Percentiles rank a stretch among this genome's conserved stretches.
Conservation (phyloP, 2,329 filamentous ascomycete genomes). For the Amauroascus niger region DNA sequence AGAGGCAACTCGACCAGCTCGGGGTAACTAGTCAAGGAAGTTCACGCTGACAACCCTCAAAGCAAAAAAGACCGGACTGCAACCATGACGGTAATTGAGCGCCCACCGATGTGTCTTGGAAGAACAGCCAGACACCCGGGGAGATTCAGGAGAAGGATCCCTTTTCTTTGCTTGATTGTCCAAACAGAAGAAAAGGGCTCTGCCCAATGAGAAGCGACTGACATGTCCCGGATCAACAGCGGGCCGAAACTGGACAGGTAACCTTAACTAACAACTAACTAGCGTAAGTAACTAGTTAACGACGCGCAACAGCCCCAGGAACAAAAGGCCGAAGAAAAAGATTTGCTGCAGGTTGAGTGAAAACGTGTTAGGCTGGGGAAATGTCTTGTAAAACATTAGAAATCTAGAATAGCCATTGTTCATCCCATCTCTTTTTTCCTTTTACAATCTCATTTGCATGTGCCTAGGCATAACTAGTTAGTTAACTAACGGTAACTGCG, state of each 20-base stretch:
- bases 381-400: too few species aligned
- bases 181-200: background rate
- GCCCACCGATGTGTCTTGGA: background rate
- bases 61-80: background rate
- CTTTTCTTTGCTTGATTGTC: background rate
- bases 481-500: background rate
- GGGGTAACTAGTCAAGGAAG: background rate
- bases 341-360: too few species aligned
- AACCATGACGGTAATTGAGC: slow-evolving; percentile 10
- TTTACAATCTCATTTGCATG: too few species aligned
- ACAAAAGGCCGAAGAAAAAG: too few species aligned
- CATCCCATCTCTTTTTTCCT: too few species aligned
- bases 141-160: background rate
- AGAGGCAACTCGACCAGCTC: background rate
- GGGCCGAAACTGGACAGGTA: slow-evolving; percentile 14
- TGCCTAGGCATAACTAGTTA: background rate
- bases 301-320: too few species aligned
- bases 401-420: too few species aligned
- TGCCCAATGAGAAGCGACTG: background rate
- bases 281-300: too few species aligned
- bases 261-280: too few species aligned
- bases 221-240: slow-evolving; percentile 12
- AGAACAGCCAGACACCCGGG: background rate
- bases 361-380: too few species aligned
- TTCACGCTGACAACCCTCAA: slow-evolving; percentile 9